Percentiles rank a stretch among this genome's conserved stretches.
Evolutionary conservation across 306 rosid genomes (phyloP).

Genomic region (Luffa acutangula): DNA sequence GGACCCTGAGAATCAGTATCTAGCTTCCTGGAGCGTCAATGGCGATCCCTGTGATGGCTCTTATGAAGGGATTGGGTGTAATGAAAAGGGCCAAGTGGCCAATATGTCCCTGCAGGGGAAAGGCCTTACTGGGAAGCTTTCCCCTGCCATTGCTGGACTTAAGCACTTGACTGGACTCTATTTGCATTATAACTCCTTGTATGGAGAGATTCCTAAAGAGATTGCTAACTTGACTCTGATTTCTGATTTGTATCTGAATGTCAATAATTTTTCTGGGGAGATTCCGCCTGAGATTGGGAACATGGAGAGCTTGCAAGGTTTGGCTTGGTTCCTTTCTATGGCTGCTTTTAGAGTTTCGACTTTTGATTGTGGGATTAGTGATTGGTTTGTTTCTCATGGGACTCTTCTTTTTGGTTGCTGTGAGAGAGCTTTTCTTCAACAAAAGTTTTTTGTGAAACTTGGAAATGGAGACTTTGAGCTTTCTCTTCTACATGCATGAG

Average conservation of each 20-base stretch:
- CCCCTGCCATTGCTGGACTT: conserved; percentile 30
- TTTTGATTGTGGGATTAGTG: not conserved
- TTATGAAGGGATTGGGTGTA: conserved; percentile 47
- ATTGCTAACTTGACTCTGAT: conserved; percentile 26
- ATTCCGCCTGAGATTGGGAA: conserved; percentile 33
- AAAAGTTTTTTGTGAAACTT: not conserved
- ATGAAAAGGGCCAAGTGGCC: conserved; percentile 31
- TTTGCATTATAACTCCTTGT: conserved; percentile 38
- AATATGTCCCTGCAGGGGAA: conserved; percentile 43
- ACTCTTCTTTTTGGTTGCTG: not conserved
- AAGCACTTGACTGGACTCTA: conserved; percentile 42
- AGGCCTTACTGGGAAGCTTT: conserved; percentile 33
- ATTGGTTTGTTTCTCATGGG: not conserved
- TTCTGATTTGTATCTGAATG: conserved; percentile 38
- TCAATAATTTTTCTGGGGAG: conserved; percentile 35
- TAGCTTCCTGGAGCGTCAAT: conserved; percentile 27
- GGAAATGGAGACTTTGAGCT: not conserved
- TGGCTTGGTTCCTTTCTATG: not conserved
- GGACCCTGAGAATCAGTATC: conserved; percentile 32
- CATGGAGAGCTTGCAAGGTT: conserved; percentile 43
- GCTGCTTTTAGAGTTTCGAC: not conserved
- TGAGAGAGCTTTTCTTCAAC: not conserved
- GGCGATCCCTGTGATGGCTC: conserved; percentile 30
- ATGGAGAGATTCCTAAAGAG: conserved; percentile 31
- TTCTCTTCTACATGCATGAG: not conserved